Conservation (phyloP, 2,329 filamentous ascomycete species). For the Colletotrichum sp. region DNA sequence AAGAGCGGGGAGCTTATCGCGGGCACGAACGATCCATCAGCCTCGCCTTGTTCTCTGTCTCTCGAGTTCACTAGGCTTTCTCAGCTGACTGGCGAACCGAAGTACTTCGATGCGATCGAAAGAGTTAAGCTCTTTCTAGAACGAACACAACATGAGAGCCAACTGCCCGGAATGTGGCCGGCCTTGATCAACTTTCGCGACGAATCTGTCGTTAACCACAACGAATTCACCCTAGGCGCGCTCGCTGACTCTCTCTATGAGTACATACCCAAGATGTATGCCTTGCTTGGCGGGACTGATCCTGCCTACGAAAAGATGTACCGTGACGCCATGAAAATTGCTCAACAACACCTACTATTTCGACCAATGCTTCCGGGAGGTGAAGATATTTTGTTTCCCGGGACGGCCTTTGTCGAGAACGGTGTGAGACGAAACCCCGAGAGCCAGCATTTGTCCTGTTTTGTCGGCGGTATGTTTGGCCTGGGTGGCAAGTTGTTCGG, state of each 20-base stretch:
- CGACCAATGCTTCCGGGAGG: slow-evolving; percentile 68
- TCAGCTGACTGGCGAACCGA: slow-evolving; percentile 73
- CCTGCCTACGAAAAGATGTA: slow-evolving; percentile 63
- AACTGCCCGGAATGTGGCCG: slow-evolving; percentile 77
- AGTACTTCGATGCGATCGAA: slow-evolving; percentile 76
- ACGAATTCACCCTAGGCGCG: slow-evolving; percentile 41
- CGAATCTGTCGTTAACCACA: slow-evolving; percentile 41
- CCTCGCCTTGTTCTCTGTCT: slow-evolving; percentile 66
- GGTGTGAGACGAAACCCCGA: slow-evolving; percentile 30
- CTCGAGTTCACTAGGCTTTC: slow-evolving; percentile 77
- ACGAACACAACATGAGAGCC: slow-evolving; percentile 68
- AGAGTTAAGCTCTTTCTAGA: slow-evolving; percentile 72
- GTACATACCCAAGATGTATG: slow-evolving; percentile 49
- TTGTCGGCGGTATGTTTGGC: slow-evolving; percentile 56
- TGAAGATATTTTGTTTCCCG: slow-evolving; percentile 66
- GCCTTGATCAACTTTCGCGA: slow-evolving; percentile 64
- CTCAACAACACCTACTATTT: slow-evolving; percentile 64
- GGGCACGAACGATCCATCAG: slow-evolving; percentile 41
- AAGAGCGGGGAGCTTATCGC: slow-evolving; percentile 7
- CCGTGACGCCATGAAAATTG: slow-evolving; percentile 57
- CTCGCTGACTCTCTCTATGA: slow-evolving; percentile 47
- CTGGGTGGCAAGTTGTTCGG: slow-evolving; percentile 51
- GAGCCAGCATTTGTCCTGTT: slow-evolving; percentile 55
- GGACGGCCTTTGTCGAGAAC: slow-evolving; percentile 28
- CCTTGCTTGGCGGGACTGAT: slow-evolving; percentile 62